Evolutionary conservation across 192 early-diverging fungal genomes (phyloP).

Genomic region (Backusella tuberculispora): DNA sequence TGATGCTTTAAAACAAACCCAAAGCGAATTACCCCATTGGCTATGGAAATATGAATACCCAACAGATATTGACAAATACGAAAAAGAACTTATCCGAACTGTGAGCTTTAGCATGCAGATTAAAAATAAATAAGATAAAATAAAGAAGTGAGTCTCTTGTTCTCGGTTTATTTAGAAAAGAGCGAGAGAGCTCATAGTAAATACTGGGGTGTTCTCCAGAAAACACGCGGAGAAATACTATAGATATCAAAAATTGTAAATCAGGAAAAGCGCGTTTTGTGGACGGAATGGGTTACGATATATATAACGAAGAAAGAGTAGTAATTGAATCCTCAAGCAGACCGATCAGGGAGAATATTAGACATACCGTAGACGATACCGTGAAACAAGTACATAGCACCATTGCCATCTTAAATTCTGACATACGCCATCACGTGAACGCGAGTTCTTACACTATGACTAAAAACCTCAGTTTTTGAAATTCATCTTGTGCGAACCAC

Average conservation of each 20-base stretch:
- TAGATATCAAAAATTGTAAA: no score
- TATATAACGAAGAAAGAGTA: conserved; percentile 11
- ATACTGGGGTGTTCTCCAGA: no score
- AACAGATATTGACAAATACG: neutral
- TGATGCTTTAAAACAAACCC: conserved; percentile 5
- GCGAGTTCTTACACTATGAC: no score
- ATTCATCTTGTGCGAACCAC: conserved; percentile 15
- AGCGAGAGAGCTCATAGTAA: no score
- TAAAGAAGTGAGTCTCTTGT: no score
- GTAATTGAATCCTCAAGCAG: conserved; percentile 14
- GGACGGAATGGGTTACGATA: neutral
- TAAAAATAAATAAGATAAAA: no score
- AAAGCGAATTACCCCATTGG: neutral
- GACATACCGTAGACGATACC: neutral
- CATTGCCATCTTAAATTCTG: conserved; percentile 2
- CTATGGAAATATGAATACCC: conserved; percentile 1
- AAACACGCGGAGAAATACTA: no score
- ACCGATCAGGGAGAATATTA: neutral
- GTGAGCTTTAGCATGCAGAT: no score
- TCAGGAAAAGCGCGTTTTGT: no score
- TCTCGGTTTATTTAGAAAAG: no score
- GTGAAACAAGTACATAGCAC: conserved; percentile 10
- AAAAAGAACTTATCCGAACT: no score
- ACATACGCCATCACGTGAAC: conserved; percentile 3
- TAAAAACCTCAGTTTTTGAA: no score